Percentiles rank a stretch among this genome's conserved stretches.
Conservation (phyloP, 2,329 filamentous ascomycete species). For the Aschersonia sp. region DNA sequence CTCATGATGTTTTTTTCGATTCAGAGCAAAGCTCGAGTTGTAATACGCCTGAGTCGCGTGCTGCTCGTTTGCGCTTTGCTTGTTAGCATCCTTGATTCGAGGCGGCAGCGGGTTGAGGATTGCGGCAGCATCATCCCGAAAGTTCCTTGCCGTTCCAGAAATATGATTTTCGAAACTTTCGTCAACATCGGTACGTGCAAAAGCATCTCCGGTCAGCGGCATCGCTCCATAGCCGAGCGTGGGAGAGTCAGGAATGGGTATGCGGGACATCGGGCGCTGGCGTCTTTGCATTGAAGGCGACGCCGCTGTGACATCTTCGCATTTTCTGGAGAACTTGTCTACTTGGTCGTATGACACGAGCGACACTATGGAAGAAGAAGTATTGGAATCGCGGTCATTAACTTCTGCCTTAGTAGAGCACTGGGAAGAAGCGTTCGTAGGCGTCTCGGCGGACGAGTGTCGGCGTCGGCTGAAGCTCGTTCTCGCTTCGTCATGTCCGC, state of each 20-base stretch:
- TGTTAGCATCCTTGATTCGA: neutral
- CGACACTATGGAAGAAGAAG: too few species aligned
- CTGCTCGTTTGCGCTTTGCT: neutral
- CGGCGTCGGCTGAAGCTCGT: neutral
- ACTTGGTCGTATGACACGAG: neutral
- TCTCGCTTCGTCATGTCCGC: neutral
- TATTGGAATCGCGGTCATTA: neutral
- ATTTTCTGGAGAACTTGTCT: neutral
- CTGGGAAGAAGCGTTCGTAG: neutral
- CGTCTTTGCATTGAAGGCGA: neutral
- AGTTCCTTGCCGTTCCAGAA: too few species aligned
- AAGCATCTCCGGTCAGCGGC: too few species aligned
- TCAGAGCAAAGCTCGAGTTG: conserved; percentile 9
- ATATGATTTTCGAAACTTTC: neutral
- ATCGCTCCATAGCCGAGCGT: neutral
- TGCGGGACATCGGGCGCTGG: neutral
- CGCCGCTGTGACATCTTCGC: neutral
- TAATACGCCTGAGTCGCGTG: neutral
- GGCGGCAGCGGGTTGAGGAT: neutral
- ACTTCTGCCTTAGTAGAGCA: neutral
- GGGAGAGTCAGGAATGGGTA: neutral
- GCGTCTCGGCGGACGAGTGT: neutral
- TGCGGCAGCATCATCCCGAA: too few species aligned
- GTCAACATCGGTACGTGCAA: neutral
- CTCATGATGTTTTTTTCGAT: conserved; percentile 8